Conservation (phyloP, 2,329 filamentous ascomycete genomes). For the Aureobasidium mangrovei region DNA sequence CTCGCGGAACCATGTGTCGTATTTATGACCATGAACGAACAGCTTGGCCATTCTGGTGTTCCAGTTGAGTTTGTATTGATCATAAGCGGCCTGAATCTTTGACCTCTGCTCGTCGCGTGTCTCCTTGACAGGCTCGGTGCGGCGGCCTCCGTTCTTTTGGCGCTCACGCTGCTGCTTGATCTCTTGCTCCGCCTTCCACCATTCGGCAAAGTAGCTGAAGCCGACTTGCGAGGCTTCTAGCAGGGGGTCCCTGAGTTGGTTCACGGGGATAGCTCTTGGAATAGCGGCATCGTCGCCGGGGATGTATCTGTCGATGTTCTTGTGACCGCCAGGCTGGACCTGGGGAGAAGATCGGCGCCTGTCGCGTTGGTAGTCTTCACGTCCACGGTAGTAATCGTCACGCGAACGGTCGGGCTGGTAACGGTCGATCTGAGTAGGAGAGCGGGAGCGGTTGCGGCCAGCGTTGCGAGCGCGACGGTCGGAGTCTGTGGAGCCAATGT, state of each 20-base stretch:
- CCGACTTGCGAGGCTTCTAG: constrained; percentile 71
- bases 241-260: constrained; percentile 64
- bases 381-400: constrained; percentile 57
- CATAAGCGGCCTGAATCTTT: constrained; percentile 63
- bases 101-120: constrained; percentile 72
- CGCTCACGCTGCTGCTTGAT: constrained; percentile 76
- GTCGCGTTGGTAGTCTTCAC: constrained; percentile 56
- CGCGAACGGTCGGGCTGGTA: constrained; percentile 65
- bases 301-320: constrained; percentile 68
- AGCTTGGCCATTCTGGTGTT: constrained; percentile 62
- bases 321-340: constrained; percentile 25
- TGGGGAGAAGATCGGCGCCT: constrained; percentile 49
- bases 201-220: constrained; percentile 78
- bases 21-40: constrained; percentile 87
- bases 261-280: constrained; percentile 41
- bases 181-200: constrained; percentile 75
- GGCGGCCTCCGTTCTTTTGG: constrained; percentile 57
- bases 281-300: constrained; percentile 55
- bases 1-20: constrained; percentile 97
- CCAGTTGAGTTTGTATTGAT: constrained; percentile 47
- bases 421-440: constrained; percentile 61
- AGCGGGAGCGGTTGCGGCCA: constrained; percentile 61
- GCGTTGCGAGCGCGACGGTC: constrained; percentile 20
- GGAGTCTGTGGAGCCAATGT: background rate
- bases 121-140: constrained; percentile 58